phyloP scores from a whole-genome alignment of 1,139 yeast genomes.

The Meyerozyma carpophila region DNA sequence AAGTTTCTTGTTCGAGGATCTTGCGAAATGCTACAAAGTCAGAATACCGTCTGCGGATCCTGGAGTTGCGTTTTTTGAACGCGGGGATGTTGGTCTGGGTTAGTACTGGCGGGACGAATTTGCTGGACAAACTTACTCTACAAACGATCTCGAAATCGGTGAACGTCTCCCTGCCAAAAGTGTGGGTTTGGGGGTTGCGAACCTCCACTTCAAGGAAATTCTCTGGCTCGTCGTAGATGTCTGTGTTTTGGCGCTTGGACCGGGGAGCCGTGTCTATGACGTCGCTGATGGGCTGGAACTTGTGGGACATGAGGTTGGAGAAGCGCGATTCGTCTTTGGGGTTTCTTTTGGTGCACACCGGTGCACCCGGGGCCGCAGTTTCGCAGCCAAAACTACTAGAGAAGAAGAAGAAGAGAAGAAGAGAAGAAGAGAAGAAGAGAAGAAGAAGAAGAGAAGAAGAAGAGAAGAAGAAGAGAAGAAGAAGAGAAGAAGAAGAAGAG shows the following conservation, averaged over 20 bases:
- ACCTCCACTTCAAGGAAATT: conserved; percentile 88
- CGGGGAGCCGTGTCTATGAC: conserved; percentile 31
- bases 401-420: too few relatives aligned
- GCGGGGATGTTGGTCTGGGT: conserved; percentile 72
- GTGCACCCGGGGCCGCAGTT: too few relatives aligned
- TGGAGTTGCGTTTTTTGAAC: conserved; percentile 59
- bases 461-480: too few relatives aligned
- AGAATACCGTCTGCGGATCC: conserved; percentile 81
- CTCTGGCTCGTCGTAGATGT: conserved; percentile 91
- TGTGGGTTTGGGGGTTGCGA: conserved; percentile 75
- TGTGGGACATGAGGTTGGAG: conserved; percentile 25
- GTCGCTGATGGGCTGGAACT: conserved; percentile 46
- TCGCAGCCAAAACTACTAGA: too few relatives aligned
- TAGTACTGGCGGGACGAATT: conserved; percentile 8
- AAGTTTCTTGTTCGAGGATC: conserved; percentile 67
- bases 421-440: too few relatives aligned
- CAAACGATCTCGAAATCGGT: conserved; percentile 93
- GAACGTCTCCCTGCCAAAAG: conserved; percentile 60
- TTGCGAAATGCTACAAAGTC: conserved; percentile 83
- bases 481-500: too few relatives aligned
- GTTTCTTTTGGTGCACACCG: too few relatives aligned
- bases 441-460: too few relatives aligned
- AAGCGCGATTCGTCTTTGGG: too few relatives aligned
- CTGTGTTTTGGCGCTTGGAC: conserved; percentile 57
- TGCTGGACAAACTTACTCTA: conserved; percentile 33